Conservation (phyloP, 306 rosid genomes). For the Pterocarpus macrocarpus region DNA sequence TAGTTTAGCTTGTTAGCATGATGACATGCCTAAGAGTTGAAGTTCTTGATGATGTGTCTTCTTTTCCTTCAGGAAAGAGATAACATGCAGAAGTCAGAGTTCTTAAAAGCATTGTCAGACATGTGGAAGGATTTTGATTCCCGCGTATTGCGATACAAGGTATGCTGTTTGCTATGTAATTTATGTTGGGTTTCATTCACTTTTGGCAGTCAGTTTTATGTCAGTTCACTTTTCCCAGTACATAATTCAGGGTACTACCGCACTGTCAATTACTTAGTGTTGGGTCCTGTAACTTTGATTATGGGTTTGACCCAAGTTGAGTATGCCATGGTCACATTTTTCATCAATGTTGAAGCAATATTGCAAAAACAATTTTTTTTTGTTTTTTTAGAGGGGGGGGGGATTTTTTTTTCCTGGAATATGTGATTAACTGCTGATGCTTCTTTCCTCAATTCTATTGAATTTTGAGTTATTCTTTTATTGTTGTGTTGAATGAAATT, state of each 20-base stretch:
- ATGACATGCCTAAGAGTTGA: constrained; percentile 38
- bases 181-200: constrained; percentile 40
- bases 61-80: constrained; percentile 87
- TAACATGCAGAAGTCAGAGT: constrained; percentile 98
- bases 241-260: neutral
- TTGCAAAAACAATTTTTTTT: neutral
- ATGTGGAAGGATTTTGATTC: constrained; percentile 99
- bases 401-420: neutral
- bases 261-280: constrained; percentile 15
- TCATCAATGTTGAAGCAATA: constrained; percentile 19
- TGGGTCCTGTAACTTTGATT: neutral
- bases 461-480: constrained; percentile 17
- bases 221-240: constrained; percentile 32
- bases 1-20: constrained; percentile 47
- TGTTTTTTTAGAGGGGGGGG: no score
- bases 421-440: constrained; percentile 11
- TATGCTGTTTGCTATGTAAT: constrained; percentile 50
- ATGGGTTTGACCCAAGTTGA: constrained; percentile 17
- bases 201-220: constrained; percentile 32
- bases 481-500: constrained; percentile 33
- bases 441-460: constrained; percentile 33
- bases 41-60: constrained; percentile 36
- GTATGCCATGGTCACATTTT: constrained; percentile 12
- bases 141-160: constrained; percentile 98
- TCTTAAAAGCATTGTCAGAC: constrained; percentile 90